These are phyloP conservation scores for Basidioascus undulatus DNA, from an alignment of 768 basidiomycete genomes.

Conservation along the genomic window DNA sequence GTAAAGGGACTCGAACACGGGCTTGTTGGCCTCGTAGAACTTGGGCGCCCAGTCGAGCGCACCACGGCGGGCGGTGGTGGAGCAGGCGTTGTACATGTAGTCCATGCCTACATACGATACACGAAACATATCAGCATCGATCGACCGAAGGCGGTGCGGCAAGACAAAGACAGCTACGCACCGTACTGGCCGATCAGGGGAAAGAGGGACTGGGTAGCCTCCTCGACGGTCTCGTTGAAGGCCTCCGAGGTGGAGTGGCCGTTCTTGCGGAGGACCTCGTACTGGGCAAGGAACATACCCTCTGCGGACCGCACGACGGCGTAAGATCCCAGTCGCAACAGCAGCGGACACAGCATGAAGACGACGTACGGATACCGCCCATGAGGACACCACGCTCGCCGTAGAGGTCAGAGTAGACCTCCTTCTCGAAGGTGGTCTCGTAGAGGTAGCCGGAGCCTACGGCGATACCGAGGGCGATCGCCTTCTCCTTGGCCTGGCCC, in stretches of 20 bases:
- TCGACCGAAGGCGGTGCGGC: too few species aligned
- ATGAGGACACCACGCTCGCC: slow-evolving; percentile 84
- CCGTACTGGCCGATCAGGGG: slow-evolving; percentile 88
- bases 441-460: slow-evolving; percentile 95
- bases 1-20: slow-evolving; percentile 86
- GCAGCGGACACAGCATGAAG: neutral
- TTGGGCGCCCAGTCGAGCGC: slow-evolving; percentile 94
- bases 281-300: slow-evolving; percentile 97
- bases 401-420: slow-evolving; percentile 96
- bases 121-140: neutral
- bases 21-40: slow-evolving; percentile 75
- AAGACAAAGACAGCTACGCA: slow-evolving; percentile 22
- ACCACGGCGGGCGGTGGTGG: slow-evolving; percentile 93
- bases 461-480: slow-evolving; percentile 75
- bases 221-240: slow-evolving; percentile 99
- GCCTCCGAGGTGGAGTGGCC: slow-evolving; percentile 94
- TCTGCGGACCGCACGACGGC: slow-evolving; percentile 23
- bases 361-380: slow-evolving; percentile 31
- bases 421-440: slow-evolving; percentile 98
- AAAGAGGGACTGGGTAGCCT: slow-evolving; percentile 97
- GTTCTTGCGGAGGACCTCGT: slow-evolving; percentile 87
- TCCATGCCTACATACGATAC: slow-evolving; percentile 7
- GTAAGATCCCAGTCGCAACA: neutral
- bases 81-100: slow-evolving; percentile 64
- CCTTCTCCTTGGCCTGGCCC: slow-evolving; percentile 93